Evolutionary conservation across 352 stramenopile species (phyloP), one percentile per base, ranked within the genome.

Genomic region (Phytophthora sojae): DNA sequence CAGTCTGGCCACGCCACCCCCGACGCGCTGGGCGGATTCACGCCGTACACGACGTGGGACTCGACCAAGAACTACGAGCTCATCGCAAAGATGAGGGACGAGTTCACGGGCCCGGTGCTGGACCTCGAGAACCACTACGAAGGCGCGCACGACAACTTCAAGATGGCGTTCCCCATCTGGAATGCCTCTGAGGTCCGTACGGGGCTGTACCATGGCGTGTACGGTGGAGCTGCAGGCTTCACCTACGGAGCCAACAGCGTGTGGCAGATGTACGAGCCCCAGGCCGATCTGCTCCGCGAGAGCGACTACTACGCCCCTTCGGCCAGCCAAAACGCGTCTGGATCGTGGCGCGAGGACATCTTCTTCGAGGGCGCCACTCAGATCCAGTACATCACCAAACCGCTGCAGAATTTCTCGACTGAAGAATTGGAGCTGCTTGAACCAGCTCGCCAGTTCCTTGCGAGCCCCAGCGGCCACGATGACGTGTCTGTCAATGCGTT

Each of bases 101-200:
- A 12, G 6, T 76, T 76, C 45, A 65, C 52, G 1, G 69, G 63
- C 0, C 69, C 69, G 0, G 69, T 72, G 6, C 51, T 76, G 3
- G 63, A 76, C 7, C 69, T 76, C 0, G 69, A 72, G 25, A 76
- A 72, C 57, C 63, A 72, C 58, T 73, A 69, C 35, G 63, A 73
- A 26, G 51, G 63, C 17, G 57, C 69, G 0, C 62, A 76, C 63
- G 26, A 65, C 32, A 57, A 59, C 57, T 69, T 76, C 47, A 60
- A 52, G 15, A 4, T n/a, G n/a, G 15, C 39, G 4, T 39, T 42
- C 2, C 56, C 30, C 2, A 61, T 69, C 52, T 76, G 63, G 63
- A 73, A 69, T 21, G 42, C 63, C 4, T 75, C 68, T 12, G 21
- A 75, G 23, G 57, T 75, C 3, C 68, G 68, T 30, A 71, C 50